Evolutionary conservation across 306 rosid genomes (phyloP).

Genomic region (barrel medic (Medicago truncatula)): MtrunA17r5.0-ANR NC_053048.1:41458501-41459000

Average conservation of each 20-base stretch:
- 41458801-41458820: not conserved
- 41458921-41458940: constrained; percentile 32
- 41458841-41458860: constrained; percentile 11
- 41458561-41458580: not conserved
- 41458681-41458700: constrained; percentile 64
- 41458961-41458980: constrained; percentile 59
- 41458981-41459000: constrained; percentile 70
- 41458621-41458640: constrained; percentile 43
- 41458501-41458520: constrained; percentile 16
- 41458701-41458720: constrained; percentile 66
- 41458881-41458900: constrained; percentile 55
- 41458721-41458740: constrained; percentile 63
- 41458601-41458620: not conserved
- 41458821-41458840: not conserved
- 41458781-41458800: not conserved
- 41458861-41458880: constrained; percentile 71
- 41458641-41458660: constrained; percentile 56
- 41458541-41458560: constrained; percentile 1
- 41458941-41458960: constrained; percentile 50
- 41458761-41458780: not conserved
- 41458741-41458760: constrained; percentile 69
- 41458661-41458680: constrained; percentile 59
- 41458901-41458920: constrained; percentile 28
- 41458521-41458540: not conserved
- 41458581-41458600: not conserved